Evolutionary conservation across 2,329 filamentous ascomycete species (phyloP).

Genomic region (Biscogniauxia sp.): DNA sequence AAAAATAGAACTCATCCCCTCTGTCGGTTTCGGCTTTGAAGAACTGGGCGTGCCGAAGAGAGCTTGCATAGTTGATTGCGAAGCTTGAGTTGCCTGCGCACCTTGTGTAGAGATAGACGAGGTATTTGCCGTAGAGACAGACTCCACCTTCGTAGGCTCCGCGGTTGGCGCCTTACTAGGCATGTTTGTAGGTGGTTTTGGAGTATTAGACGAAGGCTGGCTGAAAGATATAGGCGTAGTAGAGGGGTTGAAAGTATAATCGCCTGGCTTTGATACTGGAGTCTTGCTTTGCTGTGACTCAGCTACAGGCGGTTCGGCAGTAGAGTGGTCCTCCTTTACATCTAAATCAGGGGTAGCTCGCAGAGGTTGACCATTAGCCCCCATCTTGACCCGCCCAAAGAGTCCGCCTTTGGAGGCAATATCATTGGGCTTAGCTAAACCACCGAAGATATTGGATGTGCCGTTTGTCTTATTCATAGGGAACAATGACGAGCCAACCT

Average conservation of each 20-base stretch:
- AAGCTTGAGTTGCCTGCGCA: conserved; percentile 8
- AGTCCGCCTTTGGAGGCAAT: conserved; percentile 29
- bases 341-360: conserved; percentile 24
- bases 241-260: conserved; percentile 32
- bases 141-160: conserved; percentile 32
- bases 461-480: conserved; percentile 27
- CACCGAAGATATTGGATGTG: conserved; percentile 22
- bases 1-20: conserved; percentile 23
- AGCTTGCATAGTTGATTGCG: conserved; percentile 10
- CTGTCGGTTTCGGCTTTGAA: conserved; percentile 19
- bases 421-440: conserved; percentile 17
- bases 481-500: conserved; percentile 35
- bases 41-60: conserved; percentile 22
- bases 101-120: conserved; percentile 20
- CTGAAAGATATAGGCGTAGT: conserved; percentile 32
- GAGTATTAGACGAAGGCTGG: conserved; percentile 7
- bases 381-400: conserved; percentile 33
- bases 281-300: conserved; percentile 20
- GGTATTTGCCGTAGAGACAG: conserved; percentile 29
- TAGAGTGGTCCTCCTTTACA: conserved; percentile 12
- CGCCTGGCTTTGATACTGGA: conserved; percentile 30
- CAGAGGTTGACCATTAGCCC: conserved; percentile 32
- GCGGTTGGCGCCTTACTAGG: conserved; percentile 9
- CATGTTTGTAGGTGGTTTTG: conserved; percentile 12
- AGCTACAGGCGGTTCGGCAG: conserved; percentile 11